phyloP scores from a whole-genome alignment of 768 basidiomycete genomes.

The Xanthoconium purpureum region DNA sequence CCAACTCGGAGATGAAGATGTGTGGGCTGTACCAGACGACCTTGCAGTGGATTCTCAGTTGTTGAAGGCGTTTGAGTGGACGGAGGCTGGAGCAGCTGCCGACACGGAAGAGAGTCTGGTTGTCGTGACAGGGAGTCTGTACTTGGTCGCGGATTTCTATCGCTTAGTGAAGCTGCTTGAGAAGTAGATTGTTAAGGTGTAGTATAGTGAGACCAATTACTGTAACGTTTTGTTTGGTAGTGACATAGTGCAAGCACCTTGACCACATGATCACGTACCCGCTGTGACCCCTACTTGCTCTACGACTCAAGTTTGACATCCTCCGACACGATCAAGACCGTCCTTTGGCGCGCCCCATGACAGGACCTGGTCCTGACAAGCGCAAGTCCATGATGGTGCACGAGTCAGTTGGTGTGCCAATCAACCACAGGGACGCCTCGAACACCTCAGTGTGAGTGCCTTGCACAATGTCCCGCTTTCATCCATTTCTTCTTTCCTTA shows the following conservation, averaged over 20 bases:
- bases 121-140: constrained; percentile 87
- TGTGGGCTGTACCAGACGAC: constrained; percentile 43
- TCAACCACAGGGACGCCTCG: constrained; percentile 33
- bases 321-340: constrained; percentile 13
- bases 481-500: constrained; percentile 6
- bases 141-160: constrained; percentile 93
- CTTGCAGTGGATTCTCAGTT: constrained; percentile 34
- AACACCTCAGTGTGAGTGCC: constrained; percentile 16
- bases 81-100: constrained; percentile 17
- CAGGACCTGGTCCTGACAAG: constrained; percentile 9
- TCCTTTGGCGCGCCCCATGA: constrained; percentile 8
- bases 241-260: neutral
- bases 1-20: constrained; percentile 37
- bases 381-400: constrained; percentile 9
- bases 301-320: neutral
- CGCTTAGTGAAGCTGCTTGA: constrained; percentile 37
- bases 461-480: neutral
- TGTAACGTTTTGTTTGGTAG: neutral
- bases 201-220: no score
- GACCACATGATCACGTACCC: neutral
- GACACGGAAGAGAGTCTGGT: constrained; percentile 42
- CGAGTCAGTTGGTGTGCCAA: constrained; percentile 9
- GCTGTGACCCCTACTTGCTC: neutral
- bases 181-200: constrained; percentile 1
- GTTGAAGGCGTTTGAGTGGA: constrained; percentile 51